These are phyloP conservation scores for Salix arbutifolia DNA, from an alignment of 345 rosid genomes.

Conservation along the genomic window DNA sequence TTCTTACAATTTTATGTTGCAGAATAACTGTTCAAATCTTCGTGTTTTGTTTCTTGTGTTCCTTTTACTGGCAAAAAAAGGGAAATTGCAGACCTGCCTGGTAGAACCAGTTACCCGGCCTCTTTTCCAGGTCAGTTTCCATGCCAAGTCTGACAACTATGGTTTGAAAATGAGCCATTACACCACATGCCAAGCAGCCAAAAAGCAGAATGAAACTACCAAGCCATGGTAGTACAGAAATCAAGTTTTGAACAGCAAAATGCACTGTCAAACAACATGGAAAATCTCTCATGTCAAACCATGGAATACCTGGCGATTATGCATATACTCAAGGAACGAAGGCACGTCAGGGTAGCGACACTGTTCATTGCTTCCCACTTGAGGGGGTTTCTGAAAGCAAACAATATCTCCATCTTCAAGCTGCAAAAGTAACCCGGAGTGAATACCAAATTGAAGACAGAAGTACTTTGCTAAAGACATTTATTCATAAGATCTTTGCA, in stretches of 20 bases:
- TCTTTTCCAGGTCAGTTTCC: not conserved
- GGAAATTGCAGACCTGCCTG: not conserved
- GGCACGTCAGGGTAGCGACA: slow-evolving; percentile 73
- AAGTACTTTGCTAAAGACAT: not conserved
- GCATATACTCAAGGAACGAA: slow-evolving; percentile 85
- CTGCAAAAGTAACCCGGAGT: slow-evolving; percentile 26
- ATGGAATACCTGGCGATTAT: slow-evolving; percentile 78
- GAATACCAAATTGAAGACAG: not conserved
- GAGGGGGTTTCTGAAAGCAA: slow-evolving; percentile 74
- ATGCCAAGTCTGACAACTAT: no score
- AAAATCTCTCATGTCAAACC: not conserved
- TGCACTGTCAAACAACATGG: not conserved
- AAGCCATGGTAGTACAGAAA: not conserved
- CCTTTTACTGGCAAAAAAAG: not conserved
- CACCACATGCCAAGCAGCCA: slow-evolving; percentile 1
- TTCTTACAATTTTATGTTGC: not conserved
- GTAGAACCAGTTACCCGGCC: not conserved
- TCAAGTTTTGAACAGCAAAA: not conserved
- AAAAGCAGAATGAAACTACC: not conserved
- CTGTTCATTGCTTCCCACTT: slow-evolving; percentile 47
- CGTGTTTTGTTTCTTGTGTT: not conserved
- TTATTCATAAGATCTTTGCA: not conserved
- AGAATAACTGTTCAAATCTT: not conserved
- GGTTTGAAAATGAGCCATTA: not conserved
- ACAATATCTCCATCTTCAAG: slow-evolving; percentile 96